Percentiles rank a stretch among this genome's conserved stretches.
Conservation (phyloP, 176 grass and related monocot species). For the Tillandsia fasciculata region DNA sequence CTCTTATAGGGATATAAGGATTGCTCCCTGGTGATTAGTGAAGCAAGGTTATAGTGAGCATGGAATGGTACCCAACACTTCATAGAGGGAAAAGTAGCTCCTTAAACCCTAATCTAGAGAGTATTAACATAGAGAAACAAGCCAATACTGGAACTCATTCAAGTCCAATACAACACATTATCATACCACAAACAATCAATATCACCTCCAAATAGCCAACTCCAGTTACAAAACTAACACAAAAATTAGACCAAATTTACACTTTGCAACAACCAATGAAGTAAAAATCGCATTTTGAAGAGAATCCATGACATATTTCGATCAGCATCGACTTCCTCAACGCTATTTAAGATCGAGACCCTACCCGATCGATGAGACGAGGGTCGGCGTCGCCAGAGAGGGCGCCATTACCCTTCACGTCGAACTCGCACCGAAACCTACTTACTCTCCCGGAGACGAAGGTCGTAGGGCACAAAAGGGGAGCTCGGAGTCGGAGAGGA, state of each 20-base stretch:
- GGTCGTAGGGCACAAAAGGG: conserved; percentile 13
- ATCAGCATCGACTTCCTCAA: not conserved
- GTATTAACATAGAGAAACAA: too few relatives aligned
- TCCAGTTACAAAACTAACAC: too few relatives aligned
- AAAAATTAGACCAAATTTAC: not conserved
- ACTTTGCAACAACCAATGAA: not conserved
- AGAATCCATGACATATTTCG: not conserved
- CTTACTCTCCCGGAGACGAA: conserved; percentile 23
- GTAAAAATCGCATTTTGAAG: not conserved
- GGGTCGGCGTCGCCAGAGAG: conserved; percentile 58
- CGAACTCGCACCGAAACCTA: conserved; percentile 61
- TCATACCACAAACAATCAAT: too few relatives aligned
- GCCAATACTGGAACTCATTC: too few relatives aligned
- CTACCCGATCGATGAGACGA: conserved; percentile 59
- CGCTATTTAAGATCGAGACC: not conserved
- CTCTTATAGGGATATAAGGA: not conserved
- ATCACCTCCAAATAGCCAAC: too few relatives aligned
- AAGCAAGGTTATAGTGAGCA: not conserved
- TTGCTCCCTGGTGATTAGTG: not conserved
- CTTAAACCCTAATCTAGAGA: too few relatives aligned
- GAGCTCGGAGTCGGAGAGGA: not conserved
- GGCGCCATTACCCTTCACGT: conserved; percentile 62
- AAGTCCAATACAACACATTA: too few relatives aligned
- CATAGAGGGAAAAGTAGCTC: too few relatives aligned
- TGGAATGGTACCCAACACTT: too few relatives aligned